phyloP scores from a whole-genome alignment of 371 early-diverging fungal genomes.

The Saksenaea vasiformis region DNA sequence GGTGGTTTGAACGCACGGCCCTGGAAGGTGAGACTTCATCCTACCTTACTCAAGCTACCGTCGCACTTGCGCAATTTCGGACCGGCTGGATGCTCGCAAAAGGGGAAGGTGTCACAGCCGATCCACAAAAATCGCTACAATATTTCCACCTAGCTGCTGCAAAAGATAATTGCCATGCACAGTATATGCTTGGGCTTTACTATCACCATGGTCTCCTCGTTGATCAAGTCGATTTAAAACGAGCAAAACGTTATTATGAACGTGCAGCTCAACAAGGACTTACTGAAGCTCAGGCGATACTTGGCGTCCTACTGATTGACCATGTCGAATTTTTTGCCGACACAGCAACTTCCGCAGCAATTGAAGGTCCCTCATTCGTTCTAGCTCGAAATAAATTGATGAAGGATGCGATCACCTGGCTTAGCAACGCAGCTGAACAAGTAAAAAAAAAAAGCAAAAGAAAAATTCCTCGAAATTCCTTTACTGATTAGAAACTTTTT shows the following conservation, averaged over 20 bases:
- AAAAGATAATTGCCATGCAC: slow-evolving; percentile 29
- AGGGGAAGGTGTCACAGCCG: slow-evolving; percentile 5
- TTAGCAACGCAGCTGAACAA: slow-evolving; percentile 23
- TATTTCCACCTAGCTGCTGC: slow-evolving; percentile 15
- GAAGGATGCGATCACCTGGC: slow-evolving; percentile 24
- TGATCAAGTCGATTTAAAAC: not conserved
- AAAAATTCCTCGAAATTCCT: not conserved
- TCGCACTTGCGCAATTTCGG: slow-evolving; percentile 1
- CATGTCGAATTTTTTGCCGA: slow-evolving; percentile 1
- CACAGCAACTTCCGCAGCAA: not conserved
- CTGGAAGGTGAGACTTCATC: not conserved
- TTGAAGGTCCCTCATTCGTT: slow-evolving; percentile 1
- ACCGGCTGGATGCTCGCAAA: slow-evolving; percentile 2
- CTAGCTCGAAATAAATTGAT: slow-evolving; percentile 1
- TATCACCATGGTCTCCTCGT: slow-evolving; percentile 10
- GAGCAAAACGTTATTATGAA: not conserved
- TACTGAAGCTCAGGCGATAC: slow-evolving; percentile 30
- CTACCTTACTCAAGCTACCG: not conserved
- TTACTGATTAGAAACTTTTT: not conserved
- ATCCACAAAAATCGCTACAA: slow-evolving; percentile 5
- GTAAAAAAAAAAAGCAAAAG: slow-evolving; percentile 11
- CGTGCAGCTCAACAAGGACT: slow-evolving; percentile 28
- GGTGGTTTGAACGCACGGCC: slow-evolving; percentile 8
- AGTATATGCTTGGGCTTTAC: slow-evolving; percentile 34
- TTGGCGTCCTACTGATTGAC: slow-evolving; percentile 23